phyloP scores from a whole-genome alignment of 1,139 yeast genomes.

The Geotrichum armillariae region DNA sequence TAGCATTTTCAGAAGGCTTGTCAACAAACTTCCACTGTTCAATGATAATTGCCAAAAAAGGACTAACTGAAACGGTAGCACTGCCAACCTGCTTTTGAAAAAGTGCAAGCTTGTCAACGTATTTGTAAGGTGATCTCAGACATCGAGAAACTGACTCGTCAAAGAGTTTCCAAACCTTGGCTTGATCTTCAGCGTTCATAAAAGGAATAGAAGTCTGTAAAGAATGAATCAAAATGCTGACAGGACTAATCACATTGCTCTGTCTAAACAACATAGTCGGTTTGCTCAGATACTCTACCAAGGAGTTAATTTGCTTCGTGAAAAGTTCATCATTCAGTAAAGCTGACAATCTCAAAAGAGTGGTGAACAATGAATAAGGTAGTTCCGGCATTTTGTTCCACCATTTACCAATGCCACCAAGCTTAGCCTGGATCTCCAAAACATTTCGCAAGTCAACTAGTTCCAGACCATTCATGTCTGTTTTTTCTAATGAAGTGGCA shows the following conservation, averaged over 20 bases:
- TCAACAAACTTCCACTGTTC: conserved; percentile 74
- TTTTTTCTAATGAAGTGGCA: conserved; percentile 23
- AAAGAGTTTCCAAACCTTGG: conserved; percentile 54
- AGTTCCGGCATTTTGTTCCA: conserved; percentile 50
- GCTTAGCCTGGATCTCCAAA: conserved; percentile 36
- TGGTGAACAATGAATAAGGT: conserved; percentile 57
- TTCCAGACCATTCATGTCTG: conserved; percentile 30
- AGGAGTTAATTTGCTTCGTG: conserved; percentile 42
- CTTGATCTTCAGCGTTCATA: conserved; percentile 22
- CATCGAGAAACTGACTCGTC: conserved; percentile 76
- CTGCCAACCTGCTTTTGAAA: conserved; percentile 24
- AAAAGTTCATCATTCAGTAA: conserved; percentile 37
- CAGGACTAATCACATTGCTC: conserved; percentile 39
- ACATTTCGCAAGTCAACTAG: conserved; percentile 36
- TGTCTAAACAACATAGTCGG: conserved; percentile 52
- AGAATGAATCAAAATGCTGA: conserved; percentile 34
- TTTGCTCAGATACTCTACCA: conserved; percentile 44
- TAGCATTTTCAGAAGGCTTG: conserved; percentile 34
- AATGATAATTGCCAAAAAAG: conserved; percentile 61
- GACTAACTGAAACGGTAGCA: conserved; percentile 49
- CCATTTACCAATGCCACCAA: conserved; percentile 54
- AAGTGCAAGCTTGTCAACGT: conserved; percentile 62
- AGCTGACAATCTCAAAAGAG: conserved; percentile 53
- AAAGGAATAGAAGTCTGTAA: conserved; percentile 20
- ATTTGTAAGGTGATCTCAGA: conserved; percentile 76